Percentiles rank a stretch among this genome's conserved stretches.
phyloP scores from a whole-genome alignment of 352 stramenopile species.

The Phytophthora sp. region DNA sequence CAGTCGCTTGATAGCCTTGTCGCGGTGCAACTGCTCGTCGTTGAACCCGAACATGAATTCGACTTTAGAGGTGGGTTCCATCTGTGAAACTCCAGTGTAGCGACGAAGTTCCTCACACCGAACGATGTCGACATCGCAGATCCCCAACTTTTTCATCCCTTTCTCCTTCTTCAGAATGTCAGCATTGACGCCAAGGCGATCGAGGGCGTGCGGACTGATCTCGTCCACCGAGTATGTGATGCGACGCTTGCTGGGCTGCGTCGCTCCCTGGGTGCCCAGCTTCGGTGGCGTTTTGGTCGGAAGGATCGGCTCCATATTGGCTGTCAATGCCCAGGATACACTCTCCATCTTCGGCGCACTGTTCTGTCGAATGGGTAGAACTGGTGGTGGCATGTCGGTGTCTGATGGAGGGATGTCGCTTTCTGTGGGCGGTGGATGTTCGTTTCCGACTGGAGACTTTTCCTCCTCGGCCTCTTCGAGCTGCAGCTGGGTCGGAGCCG shows the following conservation, averaged over 20 bases:
- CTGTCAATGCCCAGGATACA: slow-evolving; percentile 19
- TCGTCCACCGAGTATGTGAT: slow-evolving; percentile 33
- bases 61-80: slow-evolving; percentile 40
- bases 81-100: slow-evolving; percentile 50
- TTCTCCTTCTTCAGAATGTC: slow-evolving; percentile 78
- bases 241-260: slow-evolving; percentile 26
- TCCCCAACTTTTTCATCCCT: slow-evolving; percentile 78
- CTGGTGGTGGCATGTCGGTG: slow-evolving; percentile 5
- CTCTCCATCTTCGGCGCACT: slow-evolving; percentile 17
- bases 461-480: slow-evolving; percentile 20
- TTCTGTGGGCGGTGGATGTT: not conserved
- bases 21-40: slow-evolving; percentile 61
- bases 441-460: slow-evolving; percentile 1
- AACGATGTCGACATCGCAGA: slow-evolving; percentile 67
- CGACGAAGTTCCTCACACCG: slow-evolving; percentile 58
- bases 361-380: not conserved
- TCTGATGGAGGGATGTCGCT: not conserved
- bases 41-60: slow-evolving; percentile 76
- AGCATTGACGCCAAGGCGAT: slow-evolving; percentile 61
- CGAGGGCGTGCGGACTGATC: slow-evolving; percentile 55
- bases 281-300: slow-evolving; percentile 11
- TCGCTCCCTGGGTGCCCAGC: slow-evolving; percentile 4
- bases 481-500: not conserved
- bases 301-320: slow-evolving; percentile 24
- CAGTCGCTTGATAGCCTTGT: slow-evolving; percentile 61